Evolutionary conservation across 163 green algal species (phyloP), one percentile per base, ranked within the genome.

Genomic region (Prototheca wickerhamii): DNA sequence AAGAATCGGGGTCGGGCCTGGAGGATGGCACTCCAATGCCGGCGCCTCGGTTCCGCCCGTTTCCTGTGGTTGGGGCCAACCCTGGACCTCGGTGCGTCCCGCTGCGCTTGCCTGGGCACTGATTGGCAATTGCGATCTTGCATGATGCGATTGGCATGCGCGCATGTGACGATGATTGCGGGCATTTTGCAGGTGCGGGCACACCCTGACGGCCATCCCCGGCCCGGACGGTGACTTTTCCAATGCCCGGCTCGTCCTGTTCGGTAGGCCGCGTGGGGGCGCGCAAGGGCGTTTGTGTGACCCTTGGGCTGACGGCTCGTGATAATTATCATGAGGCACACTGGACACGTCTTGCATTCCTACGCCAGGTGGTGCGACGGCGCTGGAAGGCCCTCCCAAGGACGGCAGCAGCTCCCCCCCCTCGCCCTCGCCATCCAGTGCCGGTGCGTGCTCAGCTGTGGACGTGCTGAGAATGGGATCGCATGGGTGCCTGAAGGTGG

Each of bases 121-220:
- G 51, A 10, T 34, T 23, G 51, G 46, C 20, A 28, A 26, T 5
- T 35, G 0, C 8, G 6, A 34, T 33, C 12, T 8, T 46, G 12
- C 12, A 12, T 15, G 8, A 12, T 46, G 8, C 12, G 37, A 46
- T 8, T 46, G 37, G 12, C 10, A 46, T 46, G 37, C 10, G 37
- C 8, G 37, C 37, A 21, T 21, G 12, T 21, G 37, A 46, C 37
- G 37, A 12, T 21, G 37, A 8, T 21, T 21, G 37, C 10, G 37
- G 37, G 37, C n/a, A 3, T 28, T 37, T 28, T 68, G 46, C 67
- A 79, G 87, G 42, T 94, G 86, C 55, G 79, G 92, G 2, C 92
- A 98, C 74, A 97, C 91, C 4, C 78, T 98, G 23, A 97, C 92
- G 18, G 81, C 89, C 6, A 86, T 97, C 32, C 68, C 83, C 17